phyloP scores from a whole-genome alignment of 2,329 filamentous ascomycete genomes.

The Onygena corvina region DNA sequence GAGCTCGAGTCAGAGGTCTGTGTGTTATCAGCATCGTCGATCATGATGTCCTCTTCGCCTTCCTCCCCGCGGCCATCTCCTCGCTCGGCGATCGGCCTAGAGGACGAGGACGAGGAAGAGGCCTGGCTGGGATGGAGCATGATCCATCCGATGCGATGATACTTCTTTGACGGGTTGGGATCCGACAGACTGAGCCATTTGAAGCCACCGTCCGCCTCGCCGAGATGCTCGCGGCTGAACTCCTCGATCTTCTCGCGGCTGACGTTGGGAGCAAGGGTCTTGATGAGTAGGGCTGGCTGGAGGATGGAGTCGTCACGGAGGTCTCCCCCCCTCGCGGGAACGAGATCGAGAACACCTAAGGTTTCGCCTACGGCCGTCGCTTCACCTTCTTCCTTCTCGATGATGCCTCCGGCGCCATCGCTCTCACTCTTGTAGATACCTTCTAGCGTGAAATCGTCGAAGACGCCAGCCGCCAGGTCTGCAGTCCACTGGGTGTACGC shows the following conservation, averaged over 20 bases:
- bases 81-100: conserved; percentile 56
- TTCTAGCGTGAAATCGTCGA: conserved; percentile 90
- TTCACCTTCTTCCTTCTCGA: conserved; percentile 94
- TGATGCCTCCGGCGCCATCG: conserved; percentile 69
- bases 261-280: conserved; percentile 93
- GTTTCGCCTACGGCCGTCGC: conserved; percentile 85
- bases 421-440: conserved; percentile 88
- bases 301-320: conserved; percentile 77
- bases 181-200: conserved; percentile 94
- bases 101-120: too few species aligned
- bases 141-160: conserved; percentile 96
- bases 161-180: conserved; percentile 92
- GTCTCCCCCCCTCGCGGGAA: conserved; percentile 72
- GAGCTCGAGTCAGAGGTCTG: conserved; percentile 26
- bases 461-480: conserved; percentile 70
- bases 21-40: not conserved
- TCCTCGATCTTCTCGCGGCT: conserved; percentile 85
- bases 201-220: conserved; percentile 81
- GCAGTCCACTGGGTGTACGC: conserved; percentile 80
- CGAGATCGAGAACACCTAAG: conserved; percentile 77
- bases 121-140: conserved; percentile 66
- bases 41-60: conserved; percentile 38
- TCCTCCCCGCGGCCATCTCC: conserved; percentile 61
- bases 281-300: conserved; percentile 89
- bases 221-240: conserved; percentile 88